These are phyloP conservation scores for Schwanniomyces etchellsii DNA, from an alignment of 1,139 yeast genomes.

Conservation along the genomic window DNA sequence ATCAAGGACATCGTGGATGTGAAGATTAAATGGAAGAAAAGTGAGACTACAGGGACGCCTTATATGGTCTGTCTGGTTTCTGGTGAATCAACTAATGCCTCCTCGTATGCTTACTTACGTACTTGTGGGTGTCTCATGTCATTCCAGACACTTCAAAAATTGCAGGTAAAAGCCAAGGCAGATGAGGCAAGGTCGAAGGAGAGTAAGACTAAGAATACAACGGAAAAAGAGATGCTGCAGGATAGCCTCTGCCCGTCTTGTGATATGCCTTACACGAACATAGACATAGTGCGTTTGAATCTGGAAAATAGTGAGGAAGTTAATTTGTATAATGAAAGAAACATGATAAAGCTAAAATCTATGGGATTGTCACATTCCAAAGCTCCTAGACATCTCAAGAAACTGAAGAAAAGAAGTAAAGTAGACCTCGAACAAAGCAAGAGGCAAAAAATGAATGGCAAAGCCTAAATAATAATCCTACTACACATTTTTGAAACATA, in stretches of 20 bases:
- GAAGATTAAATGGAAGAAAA: conserved; percentile 18
- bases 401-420: conserved; percentile 12
- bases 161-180: conserved; percentile 2
- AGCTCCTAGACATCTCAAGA: conserved; percentile 25
- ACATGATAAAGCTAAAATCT: conserved; percentile 19
- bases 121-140: conserved; percentile 39
- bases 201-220: conserved; percentile 3
- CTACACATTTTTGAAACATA: no score
- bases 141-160: conserved; percentile 7
- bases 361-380: conserved; percentile 45
- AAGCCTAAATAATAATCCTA: no score
- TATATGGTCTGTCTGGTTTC: conserved; percentile 50
- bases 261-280: conserved; percentile 14
- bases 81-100: conserved; percentile 11
- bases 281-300: conserved; percentile 30
- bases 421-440: no score
- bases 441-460: no score
- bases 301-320: conserved; percentile 12
- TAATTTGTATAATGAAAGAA: conserved; percentile 36
- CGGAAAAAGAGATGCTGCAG: not conserved
- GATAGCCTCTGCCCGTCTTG: conserved; percentile 44
- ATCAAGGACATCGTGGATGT: conserved; percentile 27
- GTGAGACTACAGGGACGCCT: conserved; percentile 11
- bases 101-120: conserved; percentile 24
- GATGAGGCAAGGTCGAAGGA: conserved; percentile 2